phyloP scores from a whole-genome alignment of 1,284 basidiomycete genomes.

The Marasmius tenuissimus region DNA sequence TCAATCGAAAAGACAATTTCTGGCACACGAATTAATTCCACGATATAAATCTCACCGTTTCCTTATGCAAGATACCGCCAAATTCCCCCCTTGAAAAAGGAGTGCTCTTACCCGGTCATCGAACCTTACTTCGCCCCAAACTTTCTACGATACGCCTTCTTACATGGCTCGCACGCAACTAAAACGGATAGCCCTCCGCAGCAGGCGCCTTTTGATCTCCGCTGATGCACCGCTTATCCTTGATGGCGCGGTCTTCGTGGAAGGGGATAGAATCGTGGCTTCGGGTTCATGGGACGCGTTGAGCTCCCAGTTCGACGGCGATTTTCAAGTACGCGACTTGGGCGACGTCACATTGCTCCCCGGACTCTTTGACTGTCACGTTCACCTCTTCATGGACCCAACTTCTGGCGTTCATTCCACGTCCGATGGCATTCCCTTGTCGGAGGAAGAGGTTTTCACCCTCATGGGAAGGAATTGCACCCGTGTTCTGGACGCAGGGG shows the following conservation, averaged over 20 bases:
- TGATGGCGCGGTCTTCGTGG: slow-evolving; percentile 12
- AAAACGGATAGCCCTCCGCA: neutral
- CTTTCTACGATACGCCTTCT: neutral
- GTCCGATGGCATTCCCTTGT: neutral
- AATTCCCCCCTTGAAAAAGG: neutral
- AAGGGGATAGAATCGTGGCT: slow-evolving; percentile 4
- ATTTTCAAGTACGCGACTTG: slow-evolving; percentile 4
- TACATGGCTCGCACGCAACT: neutral
- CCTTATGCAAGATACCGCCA: neutral
- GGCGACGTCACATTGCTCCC: slow-evolving; percentile 14
- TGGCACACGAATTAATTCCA: slow-evolving; percentile 1
- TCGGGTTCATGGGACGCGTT: slow-evolving; percentile 8
- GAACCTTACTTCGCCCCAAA: neutral
- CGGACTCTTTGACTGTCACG: slow-evolving; percentile 15
- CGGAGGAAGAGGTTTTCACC: neutral
- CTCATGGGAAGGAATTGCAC: slow-evolving; percentile 9
- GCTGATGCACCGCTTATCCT: slow-evolving; percentile 5
- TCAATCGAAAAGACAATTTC: neutral
- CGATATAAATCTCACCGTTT: neutral
- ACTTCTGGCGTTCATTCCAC: slow-evolving; percentile 5
- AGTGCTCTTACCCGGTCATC: neutral
- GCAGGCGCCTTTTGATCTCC: slow-evolving; percentile 9
- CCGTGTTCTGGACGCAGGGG: slow-evolving; percentile 12
- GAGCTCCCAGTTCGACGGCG: neutral
- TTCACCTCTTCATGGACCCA: slow-evolving; percentile 14